Evolutionary conservation across 768 basidiomycete species (phyloP), one percentile per base, ranked within the genome.

Genomic region (Psilocybe azurescens): DNA sequence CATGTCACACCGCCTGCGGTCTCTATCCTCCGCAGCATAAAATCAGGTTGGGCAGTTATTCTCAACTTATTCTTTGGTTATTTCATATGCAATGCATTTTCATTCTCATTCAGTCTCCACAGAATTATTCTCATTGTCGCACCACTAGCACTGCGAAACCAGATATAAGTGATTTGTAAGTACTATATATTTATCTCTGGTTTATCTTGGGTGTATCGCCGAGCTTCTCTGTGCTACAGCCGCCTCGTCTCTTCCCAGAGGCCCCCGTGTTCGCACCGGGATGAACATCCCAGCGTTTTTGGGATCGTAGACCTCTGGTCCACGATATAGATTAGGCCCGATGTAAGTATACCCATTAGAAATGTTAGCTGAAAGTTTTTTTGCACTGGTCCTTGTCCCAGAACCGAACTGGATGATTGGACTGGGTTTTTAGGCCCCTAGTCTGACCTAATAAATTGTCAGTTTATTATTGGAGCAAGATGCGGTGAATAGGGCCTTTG

Each of bases 1-100:
- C 60, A 49, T 53, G 66, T 67, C 66, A 67, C 66, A 48, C 46
- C 16, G 9, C 38, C 39, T 41, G 41, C 49, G 3, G 16, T 50
- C 56, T 11, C 33, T 39, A 28, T 30, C 46, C 29, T 36, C 28
- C 28, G 9, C 29, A 11, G 11, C 49, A 24, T 11, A 24, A 32
- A 30, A 24, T n/a, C 16, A 5, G 51, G 13, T 16, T 10, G 24
- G 24, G 2, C 24, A 24, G 24, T 24, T 24, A 24, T 24, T 24
- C 24, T 24, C 24, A 24, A 24, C 24, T 24, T 24, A 24, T 24
- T 24, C 24, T 24, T 24, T 24, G 24, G 24, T 24, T 24, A 24
- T 24, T 24, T 24, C 24, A 24, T 24, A 5, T 7, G 11, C 41
- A 8, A 44, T 44, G 6, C n/a, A 44, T 16, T 44, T 44, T 16